Evolutionary conservation across 208 protist species (phyloP), one percentile per base, ranked within the genome.

Genomic region (Strigomonas culicis): DNA sequence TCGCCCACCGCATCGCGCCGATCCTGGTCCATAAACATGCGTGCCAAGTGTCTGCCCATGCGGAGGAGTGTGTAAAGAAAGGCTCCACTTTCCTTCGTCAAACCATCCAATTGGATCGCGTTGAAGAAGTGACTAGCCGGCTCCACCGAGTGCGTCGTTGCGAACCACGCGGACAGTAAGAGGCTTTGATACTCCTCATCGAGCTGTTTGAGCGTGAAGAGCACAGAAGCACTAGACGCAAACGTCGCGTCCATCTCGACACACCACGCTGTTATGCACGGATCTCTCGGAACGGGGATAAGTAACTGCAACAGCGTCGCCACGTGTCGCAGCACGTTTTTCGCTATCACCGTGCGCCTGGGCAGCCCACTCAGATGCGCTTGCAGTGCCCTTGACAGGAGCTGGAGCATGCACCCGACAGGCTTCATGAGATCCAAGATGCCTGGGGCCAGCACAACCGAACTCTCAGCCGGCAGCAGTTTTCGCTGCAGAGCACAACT

Each of bases 271-370:
- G 57, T 49, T 31, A 49, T 30, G 17, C 21, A 27, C 7, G 36
- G n/a, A 4, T 61, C 34, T 4, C 28, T 10, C 32, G 27, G 34
- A 3, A 61, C 32, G 7, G 19, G 1, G 30, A 25, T 36, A 4
- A 61, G 57, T 3, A 61, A 36, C 34, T 47, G 57, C 36, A 61
- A 24, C n/a, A 61, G 8, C 4, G 32, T 61, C 17, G 36, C 24
- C 4, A 27, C 50, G 36, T 61, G 57, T 1, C 39, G 57, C 19
- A 61, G 57, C 17, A 36, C 8, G 25, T 36, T 47, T 4, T 27
- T 50, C 21, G 57, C 44, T 31, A 50, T 25, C 4, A 2, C 4
- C 1, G 25, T 2, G n/a, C 21, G 22, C 36, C 22, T 22, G 17
- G 57, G 57, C 22, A 61, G 22, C 30, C 11, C 30, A 3, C 21